Conservation (phyloP, 495 filamentous ascomycete species). For the Trichoderma parareesei region DNA sequence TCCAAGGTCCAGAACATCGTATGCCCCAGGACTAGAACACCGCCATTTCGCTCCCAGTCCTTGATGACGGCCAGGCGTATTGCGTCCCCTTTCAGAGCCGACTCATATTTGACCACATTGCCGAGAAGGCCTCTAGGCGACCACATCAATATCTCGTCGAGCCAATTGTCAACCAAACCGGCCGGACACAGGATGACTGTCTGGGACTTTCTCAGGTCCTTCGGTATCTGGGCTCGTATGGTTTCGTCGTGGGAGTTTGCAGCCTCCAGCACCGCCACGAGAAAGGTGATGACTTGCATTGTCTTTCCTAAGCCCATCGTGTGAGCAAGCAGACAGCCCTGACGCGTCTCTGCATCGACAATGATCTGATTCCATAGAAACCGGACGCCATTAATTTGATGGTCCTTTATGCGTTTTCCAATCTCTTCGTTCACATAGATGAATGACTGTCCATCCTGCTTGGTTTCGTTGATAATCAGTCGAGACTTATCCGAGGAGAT, state of each 20-base stretch:
- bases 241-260: conserved; percentile 46
- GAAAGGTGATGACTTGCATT: conserved; percentile 76
- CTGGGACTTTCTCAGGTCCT: conserved; percentile 48
- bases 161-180: conserved; percentile 72
- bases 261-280: conserved; percentile 64
- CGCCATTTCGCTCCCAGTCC: conserved; percentile 57
- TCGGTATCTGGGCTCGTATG: conserved; percentile 59
- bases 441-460: conserved; percentile 46
- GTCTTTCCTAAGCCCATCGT: conserved; percentile 95
- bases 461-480: conserved; percentile 66
- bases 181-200: conserved; percentile 72
- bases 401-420: conserved; percentile 41
- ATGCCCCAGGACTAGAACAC: conserved; percentile 70
- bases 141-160: conserved; percentile 69
- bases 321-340: conserved; percentile 82
- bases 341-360: conserved; percentile 35
- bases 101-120: conserved; percentile 40
- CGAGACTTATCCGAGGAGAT: conserved; percentile 34
- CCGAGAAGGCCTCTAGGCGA: conserved; percentile 46
- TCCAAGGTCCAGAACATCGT: conserved; percentile 45
- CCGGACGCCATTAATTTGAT: conserved; percentile 61
- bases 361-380: conserved; percentile 89
- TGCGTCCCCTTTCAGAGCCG: conserved; percentile 15
- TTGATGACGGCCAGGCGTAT: conserved; percentile 37
- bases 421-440: conserved; percentile 44